These are phyloP conservation scores for Hemileccinum rubropunctum DNA, from an alignment of 768 basidiomycete species.

Conservation along the genomic window DNA sequence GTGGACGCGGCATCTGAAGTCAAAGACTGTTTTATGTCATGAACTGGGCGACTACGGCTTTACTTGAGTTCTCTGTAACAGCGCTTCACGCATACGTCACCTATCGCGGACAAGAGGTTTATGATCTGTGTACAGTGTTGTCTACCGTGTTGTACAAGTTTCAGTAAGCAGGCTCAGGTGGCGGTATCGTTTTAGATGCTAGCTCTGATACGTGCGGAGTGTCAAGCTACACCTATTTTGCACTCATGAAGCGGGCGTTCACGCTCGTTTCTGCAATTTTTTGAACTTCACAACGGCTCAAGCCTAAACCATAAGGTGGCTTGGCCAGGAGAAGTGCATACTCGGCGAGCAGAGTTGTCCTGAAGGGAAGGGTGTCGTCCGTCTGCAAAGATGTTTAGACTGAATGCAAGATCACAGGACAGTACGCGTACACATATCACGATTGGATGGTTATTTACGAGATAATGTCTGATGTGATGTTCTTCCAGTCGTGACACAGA, in stretches of 20 bases:
- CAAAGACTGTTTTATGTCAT: background rate
- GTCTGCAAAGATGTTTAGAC: constrained; percentile 47
- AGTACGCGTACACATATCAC: constrained; percentile 62
- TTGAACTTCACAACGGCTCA: constrained; percentile 55
- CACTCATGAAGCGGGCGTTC: constrained; percentile 29
- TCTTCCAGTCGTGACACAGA: constrained; percentile 61
- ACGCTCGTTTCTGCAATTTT: constrained; percentile 62
- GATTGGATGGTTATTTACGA: constrained; percentile 62
- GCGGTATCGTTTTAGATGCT: background rate
- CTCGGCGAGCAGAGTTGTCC: constrained; percentile 69
- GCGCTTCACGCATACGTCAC: background rate
- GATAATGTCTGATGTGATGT: constrained; percentile 71
- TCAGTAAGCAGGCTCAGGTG: background rate
- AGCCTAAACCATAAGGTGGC: constrained; percentile 69
- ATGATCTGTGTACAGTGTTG: background rate
- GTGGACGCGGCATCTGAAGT: constrained; percentile 67
- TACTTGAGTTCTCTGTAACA: background rate
- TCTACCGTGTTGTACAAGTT: background rate
- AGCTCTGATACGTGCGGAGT: too few species aligned
- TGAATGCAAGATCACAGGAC: background rate
- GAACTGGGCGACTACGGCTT: background rate
- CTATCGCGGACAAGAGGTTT: background rate
- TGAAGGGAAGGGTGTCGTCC: constrained; percentile 78
- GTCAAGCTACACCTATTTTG: background rate
- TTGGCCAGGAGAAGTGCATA: constrained; percentile 76